Base-by-base conservation (phyloP, 164 flowering plant genomes). In the Paratinospora sagittata region DNA sequence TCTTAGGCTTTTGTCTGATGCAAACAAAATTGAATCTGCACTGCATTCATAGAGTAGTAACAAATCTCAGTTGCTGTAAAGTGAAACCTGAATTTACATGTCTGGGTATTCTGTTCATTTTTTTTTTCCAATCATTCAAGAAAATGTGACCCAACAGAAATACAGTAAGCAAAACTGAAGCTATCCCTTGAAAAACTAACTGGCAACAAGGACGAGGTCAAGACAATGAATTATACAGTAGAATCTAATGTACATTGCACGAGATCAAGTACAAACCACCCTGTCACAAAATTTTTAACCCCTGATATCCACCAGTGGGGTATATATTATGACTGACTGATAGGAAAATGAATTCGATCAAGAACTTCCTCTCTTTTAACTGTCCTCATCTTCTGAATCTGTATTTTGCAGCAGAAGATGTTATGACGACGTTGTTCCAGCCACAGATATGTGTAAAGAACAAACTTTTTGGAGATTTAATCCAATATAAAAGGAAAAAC, bases 341-440 rank as follows among this genome's bases (percentile, higher is more conserved):
- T 43, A n/a, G 24, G 24, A 55, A 55, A 71, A 65, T 13, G 34
- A 16, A 71, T 62, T 37, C 45, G 37, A 27, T 23, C 34, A 55
- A 36, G 72, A 63, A 27, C 16, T 27, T 17, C 49, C 52, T 55
- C 73, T 30, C n/a, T 21, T 72, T 70, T 63, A 62, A 67, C 82
- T 82, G 83, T 24, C 83, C 82, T 81, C 93, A 73, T 87, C 90
- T 71, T 88, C 93, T 19, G 90, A 85, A 85, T 89, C 93, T 87
- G 86, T 66, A 79, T 63, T 49, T 43, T 21, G 27, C 41, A 69
- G n/a, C 7, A 47, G 16, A 64, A 39, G 57, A 12, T 27, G 71
- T 61, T 36, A n/a, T 34, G n/a, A 66, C 36, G n/a, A 47, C 8
- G 13, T 41, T 67, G n/a, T 41, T n/a, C 17, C 52, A 21, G 19